phyloP scores from a whole-genome alignment of 2,329 filamentous ascomycete genomes.

The Microsporum canis region DNA sequence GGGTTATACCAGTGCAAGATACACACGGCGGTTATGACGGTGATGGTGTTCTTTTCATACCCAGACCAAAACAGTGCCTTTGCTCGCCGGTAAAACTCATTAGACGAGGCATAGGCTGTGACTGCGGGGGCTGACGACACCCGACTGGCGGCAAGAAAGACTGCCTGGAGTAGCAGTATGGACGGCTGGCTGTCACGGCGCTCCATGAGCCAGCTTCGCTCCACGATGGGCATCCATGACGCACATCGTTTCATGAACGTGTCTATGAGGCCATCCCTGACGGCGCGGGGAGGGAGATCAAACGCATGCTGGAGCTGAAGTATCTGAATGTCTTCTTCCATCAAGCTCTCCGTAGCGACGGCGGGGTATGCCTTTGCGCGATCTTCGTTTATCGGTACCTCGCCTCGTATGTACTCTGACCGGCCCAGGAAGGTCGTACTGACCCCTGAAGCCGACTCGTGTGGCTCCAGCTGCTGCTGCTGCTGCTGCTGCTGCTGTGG shows the following conservation, averaged over 20 bases:
- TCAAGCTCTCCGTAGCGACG: conserved; percentile 18
- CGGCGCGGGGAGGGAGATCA: conserved; percentile 21
- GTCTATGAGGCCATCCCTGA: conserved; percentile 22
- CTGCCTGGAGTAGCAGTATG: conserved; percentile 27
- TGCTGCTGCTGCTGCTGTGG: conserved; percentile 8
- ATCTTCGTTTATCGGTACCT: conserved; percentile 20
- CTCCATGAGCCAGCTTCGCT: conserved; percentile 23
- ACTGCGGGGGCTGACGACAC: conserved; percentile 27
- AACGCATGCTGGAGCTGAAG: conserved; percentile 20
- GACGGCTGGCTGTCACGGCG: conserved; percentile 19
- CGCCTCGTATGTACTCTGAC: conserved; percentile 22
- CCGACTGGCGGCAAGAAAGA: conserved; percentile 34
- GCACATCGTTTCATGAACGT: conserved; percentile 24
- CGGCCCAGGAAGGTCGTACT: conserved; percentile 22
- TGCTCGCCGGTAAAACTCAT: conserved; percentile 25
- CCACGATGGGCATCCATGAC: conserved; percentile 26
- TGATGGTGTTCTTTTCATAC: conserved; percentile 24
- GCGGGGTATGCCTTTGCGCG: conserved; percentile 19
- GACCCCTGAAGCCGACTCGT: conserved; percentile 14
- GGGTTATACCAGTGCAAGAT: conserved; percentile 28
- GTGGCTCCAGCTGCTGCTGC: conserved; percentile 12
- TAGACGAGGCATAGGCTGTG: conserved; percentile 20
- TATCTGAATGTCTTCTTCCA: conserved; percentile 21
- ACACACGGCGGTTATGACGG: conserved; percentile 23
- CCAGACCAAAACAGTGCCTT: conserved; percentile 26